phyloP scores from a whole-genome alignment of 1,284 basidiomycete genomes.

The Cutaneotrichosporon dermatis region DNA sequence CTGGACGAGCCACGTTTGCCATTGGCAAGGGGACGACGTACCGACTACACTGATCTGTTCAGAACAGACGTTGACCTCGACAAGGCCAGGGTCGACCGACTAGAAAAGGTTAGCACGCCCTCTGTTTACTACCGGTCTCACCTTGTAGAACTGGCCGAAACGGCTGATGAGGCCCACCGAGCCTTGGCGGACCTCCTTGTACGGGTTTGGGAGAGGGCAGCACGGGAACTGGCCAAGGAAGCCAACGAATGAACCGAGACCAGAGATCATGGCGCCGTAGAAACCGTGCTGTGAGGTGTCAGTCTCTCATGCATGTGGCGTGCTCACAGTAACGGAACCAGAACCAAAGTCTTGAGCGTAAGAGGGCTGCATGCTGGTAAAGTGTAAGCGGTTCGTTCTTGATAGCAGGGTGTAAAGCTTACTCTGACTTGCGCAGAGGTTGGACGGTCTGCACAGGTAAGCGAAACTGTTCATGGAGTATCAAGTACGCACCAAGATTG shows the following conservation, averaged over 20 bases:
- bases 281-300: conserved; percentile 64
- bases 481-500: neutral
- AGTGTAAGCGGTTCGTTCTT: conserved; percentile 1
- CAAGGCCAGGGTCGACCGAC: conserved; percentile 86
- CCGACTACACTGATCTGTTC: conserved; percentile 67
- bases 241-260: conserved; percentile 47
- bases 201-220: conserved; percentile 62
- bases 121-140: neutral
- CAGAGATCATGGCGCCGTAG: conserved; percentile 76
- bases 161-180: conserved; percentile 81
- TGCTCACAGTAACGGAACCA: conserved; percentile 50
- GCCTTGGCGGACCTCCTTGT: conserved; percentile 60
- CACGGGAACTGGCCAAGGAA: conserved; percentile 77
- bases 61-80: conserved; percentile 87
- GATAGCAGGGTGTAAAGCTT: neutral
- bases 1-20: too few species aligned
- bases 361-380: conserved; percentile 55
- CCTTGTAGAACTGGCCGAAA: conserved; percentile 82
- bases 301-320: neutral
- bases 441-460: conserved; percentile 41
- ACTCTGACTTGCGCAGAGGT: conserved; percentile 46
- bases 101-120: conserved; percentile 1
- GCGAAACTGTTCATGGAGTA: neutral
- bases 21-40: conserved; percentile 16
- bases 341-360: conserved; percentile 83